phyloP scores from a whole-genome alignment of 768 basidiomycete genomes.

The Melanogaster broomeanus region DNA sequence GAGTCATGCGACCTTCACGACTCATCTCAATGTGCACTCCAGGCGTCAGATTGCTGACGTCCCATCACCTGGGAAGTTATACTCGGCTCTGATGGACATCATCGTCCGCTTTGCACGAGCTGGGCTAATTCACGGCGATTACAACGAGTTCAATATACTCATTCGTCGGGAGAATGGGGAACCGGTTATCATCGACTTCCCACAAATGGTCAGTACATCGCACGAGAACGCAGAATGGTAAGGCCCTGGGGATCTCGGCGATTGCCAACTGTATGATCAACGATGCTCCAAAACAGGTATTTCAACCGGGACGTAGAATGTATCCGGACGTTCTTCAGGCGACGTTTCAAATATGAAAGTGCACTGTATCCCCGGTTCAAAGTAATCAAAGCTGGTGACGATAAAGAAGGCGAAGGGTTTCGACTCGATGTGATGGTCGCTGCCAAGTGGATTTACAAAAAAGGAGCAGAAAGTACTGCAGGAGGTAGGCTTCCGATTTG shows the following conservation, averaged over 20 bases:
- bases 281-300: slow-evolving; percentile 61
- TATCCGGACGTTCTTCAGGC: slow-evolving; percentile 88
- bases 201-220: slow-evolving; percentile 98
- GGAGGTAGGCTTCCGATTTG: slow-evolving; percentile 56
- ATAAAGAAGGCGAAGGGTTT: slow-evolving; percentile 53
- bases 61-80: slow-evolving; percentile 85
- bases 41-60: slow-evolving; percentile 88
- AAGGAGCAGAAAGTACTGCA: slow-evolving; percentile 82
- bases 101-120: slow-evolving; percentile 92
- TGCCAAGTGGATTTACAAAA: slow-evolving; percentile 89
- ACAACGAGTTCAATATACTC: slow-evolving; percentile 99
- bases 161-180: slow-evolving; percentile 75
- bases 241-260: slow-evolving; percentile 26
- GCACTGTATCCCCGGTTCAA: slow-evolving; percentile 84
- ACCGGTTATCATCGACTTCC: slow-evolving; percentile 96
- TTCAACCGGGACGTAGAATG: slow-evolving; percentile 99
- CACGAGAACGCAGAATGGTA: slow-evolving; percentile 97
- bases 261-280: slow-evolving; percentile 11
- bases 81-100: slow-evolving; percentile 91
- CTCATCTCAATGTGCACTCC: slow-evolving; percentile 5
- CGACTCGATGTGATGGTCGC: slow-evolving; percentile 88
- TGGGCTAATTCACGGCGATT: slow-evolving; percentile 98
- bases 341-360: slow-evolving; percentile 93
- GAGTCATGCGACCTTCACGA: neutral
- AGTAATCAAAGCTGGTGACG: slow-evolving; percentile 32